Percentiles rank a stretch among this genome's conserved stretches.
Conservation (phyloP, 768 basidiomycete genomes). For the Russula foetens region DNA sequence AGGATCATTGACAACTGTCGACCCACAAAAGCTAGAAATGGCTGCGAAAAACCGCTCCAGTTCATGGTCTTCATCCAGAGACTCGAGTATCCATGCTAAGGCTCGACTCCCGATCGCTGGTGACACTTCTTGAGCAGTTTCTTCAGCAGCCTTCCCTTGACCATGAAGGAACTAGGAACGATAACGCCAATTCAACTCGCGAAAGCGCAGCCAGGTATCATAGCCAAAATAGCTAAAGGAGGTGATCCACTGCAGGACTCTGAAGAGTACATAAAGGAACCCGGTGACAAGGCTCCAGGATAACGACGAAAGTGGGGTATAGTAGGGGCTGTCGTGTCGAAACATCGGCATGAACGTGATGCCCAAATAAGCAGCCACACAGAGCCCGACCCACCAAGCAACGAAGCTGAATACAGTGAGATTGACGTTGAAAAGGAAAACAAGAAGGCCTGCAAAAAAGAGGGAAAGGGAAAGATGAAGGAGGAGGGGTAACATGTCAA, state of each 20-base stretch:
- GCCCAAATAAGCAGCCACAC: not conserved
- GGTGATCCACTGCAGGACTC: not conserved
- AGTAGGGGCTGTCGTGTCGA: too few relatives aligned
- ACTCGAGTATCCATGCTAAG: not conserved
- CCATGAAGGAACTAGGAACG: not conserved
- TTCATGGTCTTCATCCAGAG: not conserved
- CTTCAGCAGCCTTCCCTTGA: not conserved
- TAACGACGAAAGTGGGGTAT: not conserved
- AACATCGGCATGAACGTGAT: not conserved
- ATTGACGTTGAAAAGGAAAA: too few relatives aligned
- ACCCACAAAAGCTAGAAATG: not conserved
- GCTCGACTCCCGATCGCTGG: not conserved
- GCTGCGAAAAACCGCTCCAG: not conserved
- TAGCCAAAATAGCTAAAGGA: not conserved
- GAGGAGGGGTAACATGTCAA: slow-evolving; percentile 5
- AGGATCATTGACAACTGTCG: not conserved
- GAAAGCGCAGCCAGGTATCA: not conserved
- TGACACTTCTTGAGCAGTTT: not conserved
- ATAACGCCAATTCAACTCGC: not conserved
- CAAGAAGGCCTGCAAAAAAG: too few relatives aligned
- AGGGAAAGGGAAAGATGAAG: slow-evolving; percentile 16
- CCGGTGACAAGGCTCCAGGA: not conserved
- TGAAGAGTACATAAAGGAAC: not conserved
- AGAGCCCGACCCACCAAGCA: not conserved
- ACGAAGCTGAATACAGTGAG: not conserved